Percentiles rank a stretch among this genome's conserved stretches.
These are phyloP conservation scores for Priceomyces medius DNA, from an alignment of 805 yeast species.

Conservation along the genomic window DNA sequence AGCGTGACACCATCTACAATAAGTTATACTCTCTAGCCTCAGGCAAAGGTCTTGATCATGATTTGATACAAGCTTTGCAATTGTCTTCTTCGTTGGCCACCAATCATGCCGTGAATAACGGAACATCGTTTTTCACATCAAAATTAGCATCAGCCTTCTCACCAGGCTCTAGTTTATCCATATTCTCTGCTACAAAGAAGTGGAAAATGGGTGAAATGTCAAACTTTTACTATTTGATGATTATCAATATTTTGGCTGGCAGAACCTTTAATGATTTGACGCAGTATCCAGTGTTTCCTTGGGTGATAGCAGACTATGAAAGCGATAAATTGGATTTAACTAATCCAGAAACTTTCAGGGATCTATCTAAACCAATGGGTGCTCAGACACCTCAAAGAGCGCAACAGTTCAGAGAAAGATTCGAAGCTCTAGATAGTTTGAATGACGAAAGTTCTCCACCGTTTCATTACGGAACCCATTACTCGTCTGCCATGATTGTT, in stretches of 20 bases:
- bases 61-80: slow-evolving; percentile 53
- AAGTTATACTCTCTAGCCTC: slow-evolving; percentile 50
- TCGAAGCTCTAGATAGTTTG: slow-evolving; percentile 64
- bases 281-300: slow-evolving; percentile 89
- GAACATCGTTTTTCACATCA: slow-evolving; percentile 23
- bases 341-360: slow-evolving; percentile 65
- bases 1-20: slow-evolving; percentile 56
- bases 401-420: slow-evolving; percentile 64
- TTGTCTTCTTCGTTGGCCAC: slow-evolving; percentile 44
- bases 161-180: slow-evolving; percentile 19
- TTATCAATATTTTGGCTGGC: slow-evolving; percentile 81
- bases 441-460: slow-evolving; percentile 63
- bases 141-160: slow-evolving; percentile 41
- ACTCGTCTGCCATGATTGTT: slow-evolving; percentile 92
- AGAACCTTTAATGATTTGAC: slow-evolving; percentile 86
- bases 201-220: slow-evolving; percentile 82
- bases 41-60: slow-evolving; percentile 51
- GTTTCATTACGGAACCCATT: slow-evolving; percentile 91
- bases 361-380: slow-evolving; percentile 88
- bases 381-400: slow-evolving; percentile 69
- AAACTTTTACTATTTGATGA: slow-evolving; percentile 78
- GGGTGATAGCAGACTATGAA: slow-evolving; percentile 82
- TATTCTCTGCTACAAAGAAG: slow-evolving; percentile 54
- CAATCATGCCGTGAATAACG: slow-evolving; percentile 42
- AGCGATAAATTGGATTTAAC: slow-evolving; percentile 67